Conservation (phyloP, 2,329 filamentous ascomycete genomes). For the Beauveria rudraprayagi region DNA sequence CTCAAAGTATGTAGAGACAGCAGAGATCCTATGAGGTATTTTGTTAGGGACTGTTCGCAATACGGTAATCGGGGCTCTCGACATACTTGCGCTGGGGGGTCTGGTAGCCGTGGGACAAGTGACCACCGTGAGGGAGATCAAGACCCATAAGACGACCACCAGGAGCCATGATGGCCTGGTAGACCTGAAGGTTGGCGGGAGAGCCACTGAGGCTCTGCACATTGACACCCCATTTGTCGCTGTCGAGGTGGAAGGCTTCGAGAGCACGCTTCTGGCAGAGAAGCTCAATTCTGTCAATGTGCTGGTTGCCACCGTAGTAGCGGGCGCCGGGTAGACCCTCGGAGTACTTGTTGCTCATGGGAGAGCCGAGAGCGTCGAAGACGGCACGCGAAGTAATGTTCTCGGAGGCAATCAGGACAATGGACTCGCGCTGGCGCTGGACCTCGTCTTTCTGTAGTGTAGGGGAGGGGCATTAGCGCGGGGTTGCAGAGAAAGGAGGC, state of each 20-base stretch:
- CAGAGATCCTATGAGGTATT: conserved; percentile 61
- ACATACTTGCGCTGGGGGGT: conserved; percentile 81
- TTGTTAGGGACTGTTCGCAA: not conserved
- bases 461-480: conserved; percentile 24
- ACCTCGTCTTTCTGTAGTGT: conserved; percentile 71
- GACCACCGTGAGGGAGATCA: conserved; percentile 88
- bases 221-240: conserved; percentile 95
- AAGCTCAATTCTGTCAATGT: conserved; percentile 93
- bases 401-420: conserved; percentile 97
- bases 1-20: conserved; percentile 98
- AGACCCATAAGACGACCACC: conserved; percentile 97
- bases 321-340: conserved; percentile 96
- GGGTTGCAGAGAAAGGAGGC: not conserved
- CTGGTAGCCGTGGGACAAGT: conserved; percentile 96
- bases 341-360: conserved; percentile 99
- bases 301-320: conserved; percentile 99
- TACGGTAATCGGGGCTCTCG: not conserved
- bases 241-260: conserved; percentile 78
- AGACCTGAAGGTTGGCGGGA: conserved; percentile 95
- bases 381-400: conserved; percentile 98
- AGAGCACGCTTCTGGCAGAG: conserved; percentile 93
- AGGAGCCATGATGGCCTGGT: conserved; percentile 92
- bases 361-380: conserved; percentile 90
- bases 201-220: conserved; percentile 90
- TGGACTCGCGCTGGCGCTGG: conserved; percentile 94